Conservation (phyloP, 2,329 filamentous ascomycete species). For the Zopfia rhizophila region DNA sequence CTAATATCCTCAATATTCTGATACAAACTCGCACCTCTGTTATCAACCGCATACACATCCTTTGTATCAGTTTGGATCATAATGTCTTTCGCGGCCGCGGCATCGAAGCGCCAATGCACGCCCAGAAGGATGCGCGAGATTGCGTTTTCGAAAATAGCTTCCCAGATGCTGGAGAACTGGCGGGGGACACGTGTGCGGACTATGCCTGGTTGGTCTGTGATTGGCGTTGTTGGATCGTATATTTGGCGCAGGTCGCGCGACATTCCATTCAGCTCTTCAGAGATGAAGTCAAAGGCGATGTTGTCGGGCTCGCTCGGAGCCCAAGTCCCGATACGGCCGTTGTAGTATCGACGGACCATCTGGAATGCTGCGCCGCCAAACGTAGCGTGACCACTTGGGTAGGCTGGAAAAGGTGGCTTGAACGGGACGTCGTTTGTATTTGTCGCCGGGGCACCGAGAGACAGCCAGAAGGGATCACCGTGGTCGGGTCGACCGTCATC, state of each 20-base stretch:
- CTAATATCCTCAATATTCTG: constrained; percentile 22
- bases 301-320: constrained; percentile 29
- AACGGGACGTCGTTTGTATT: constrained; percentile 35
- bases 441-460: constrained; percentile 33
- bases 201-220: constrained; percentile 36
- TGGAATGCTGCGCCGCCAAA: constrained; percentile 38
- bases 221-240: constrained; percentile 32
- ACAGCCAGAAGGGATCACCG: constrained; percentile 37
- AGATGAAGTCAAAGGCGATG: constrained; percentile 33
- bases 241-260: constrained; percentile 34
- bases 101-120: constrained; percentile 43
- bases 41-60: constrained; percentile 21
- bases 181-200: constrained; percentile 33
- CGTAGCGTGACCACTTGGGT: constrained; percentile 39
- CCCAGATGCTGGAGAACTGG: constrained; percentile 34
- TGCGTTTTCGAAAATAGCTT: constrained; percentile 41
- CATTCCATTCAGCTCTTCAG: constrained; percentile 38
- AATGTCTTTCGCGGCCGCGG: constrained; percentile 32
- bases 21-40: constrained; percentile 20
- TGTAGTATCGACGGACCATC: constrained; percentile 37
- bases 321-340: constrained; percentile 30
- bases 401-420: constrained; percentile 40
- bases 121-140: constrained; percentile 39
- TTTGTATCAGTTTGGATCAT: constrained; percentile 21
- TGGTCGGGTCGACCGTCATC: constrained; percentile 24